Evolutionary conservation across 805 yeast species (phyloP).

Genomic region (Yamadazyma tumulicola): DNA sequence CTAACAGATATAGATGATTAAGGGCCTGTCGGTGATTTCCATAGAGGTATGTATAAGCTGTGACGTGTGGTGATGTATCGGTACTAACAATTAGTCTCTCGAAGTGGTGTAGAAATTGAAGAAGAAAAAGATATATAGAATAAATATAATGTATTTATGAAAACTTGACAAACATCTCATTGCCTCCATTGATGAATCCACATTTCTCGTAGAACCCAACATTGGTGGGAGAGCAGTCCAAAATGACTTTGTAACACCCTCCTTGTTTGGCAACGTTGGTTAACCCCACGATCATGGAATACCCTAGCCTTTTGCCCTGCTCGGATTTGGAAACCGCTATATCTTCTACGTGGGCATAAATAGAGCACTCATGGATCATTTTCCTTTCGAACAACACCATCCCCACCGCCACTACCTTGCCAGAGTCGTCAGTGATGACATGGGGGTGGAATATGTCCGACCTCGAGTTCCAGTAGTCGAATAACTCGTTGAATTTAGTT

Average conservation of each 20-base stretch:
- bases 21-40: slow-evolving; percentile 77
- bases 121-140: background rate
- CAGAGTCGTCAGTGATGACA: slow-evolving; percentile 57
- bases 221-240: slow-evolving; percentile 85
- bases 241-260: slow-evolving; percentile 84
- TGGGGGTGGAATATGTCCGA: slow-evolving; percentile 59
- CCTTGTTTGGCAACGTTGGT: slow-evolving; percentile 51
- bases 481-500: slow-evolving; percentile 46
- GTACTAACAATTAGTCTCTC: slow-evolving; percentile 35
- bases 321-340: slow-evolving; percentile 72
- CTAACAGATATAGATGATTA: slow-evolving; percentile 41
- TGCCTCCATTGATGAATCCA: slow-evolving; percentile 63
- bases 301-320: slow-evolving; percentile 84
- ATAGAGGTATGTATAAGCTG: slow-evolving; percentile 51
- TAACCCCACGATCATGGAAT: slow-evolving; percentile 58
- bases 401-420: slow-evolving; percentile 76
- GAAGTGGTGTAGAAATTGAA: slow-evolving; percentile 19
- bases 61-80: slow-evolving; percentile 4
- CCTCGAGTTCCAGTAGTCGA: slow-evolving; percentile 55
- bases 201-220: slow-evolving; percentile 87
- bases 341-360: slow-evolving; percentile 93
- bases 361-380: slow-evolving; percentile 77
- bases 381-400: slow-evolving; percentile 76
- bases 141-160: background rate
- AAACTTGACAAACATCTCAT: slow-evolving; percentile 49